A percentile compares a stretch with the other conserved stretches of the same genome.
Evolutionary conservation across 495 filamentous ascomycete genomes (phyloP).

Genomic region (Collariella sp.): DNA sequence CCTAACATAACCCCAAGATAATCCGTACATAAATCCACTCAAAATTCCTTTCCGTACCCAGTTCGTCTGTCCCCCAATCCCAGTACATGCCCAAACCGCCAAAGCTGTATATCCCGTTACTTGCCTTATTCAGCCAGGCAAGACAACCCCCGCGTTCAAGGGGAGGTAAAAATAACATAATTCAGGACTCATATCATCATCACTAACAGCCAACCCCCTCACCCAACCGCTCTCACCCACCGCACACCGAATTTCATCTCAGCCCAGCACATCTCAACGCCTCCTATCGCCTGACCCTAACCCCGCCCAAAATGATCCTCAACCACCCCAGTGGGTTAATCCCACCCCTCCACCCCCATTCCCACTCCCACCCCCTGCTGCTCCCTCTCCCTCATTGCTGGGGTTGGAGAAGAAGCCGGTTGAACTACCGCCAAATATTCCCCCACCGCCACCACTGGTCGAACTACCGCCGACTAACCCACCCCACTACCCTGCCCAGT

Average conservation of each 20-base stretch:
- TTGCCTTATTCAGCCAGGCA: too few relatives aligned
- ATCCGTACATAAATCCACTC: not conserved
- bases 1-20: not conserved
- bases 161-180: too few relatives aligned
- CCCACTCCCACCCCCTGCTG: not conserved
- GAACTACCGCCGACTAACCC: not conserved
- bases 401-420: not conserved
- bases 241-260: not conserved
- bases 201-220: not conserved
- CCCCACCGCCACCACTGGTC: not conserved
- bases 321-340: constrained; percentile 16
- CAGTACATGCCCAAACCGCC: not conserved
- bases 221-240: not conserved
- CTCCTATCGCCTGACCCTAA: not conserved
- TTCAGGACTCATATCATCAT: not conserved
- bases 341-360: not conserved
- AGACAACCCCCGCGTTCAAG: too few relatives aligned
- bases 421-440: not conserved
- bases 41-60: constrained; percentile 1
- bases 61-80: not conserved
- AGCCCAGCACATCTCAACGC: not conserved
- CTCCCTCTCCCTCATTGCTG: not conserved
- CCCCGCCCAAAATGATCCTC: constrained; percentile 18
- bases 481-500: not conserved
- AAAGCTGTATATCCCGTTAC: too few relatives aligned